Percentiles rank a stretch among this genome's conserved stretches.
Conservation (phyloP, 441 rosid genomes). For the Geranium incanum region DNA sequence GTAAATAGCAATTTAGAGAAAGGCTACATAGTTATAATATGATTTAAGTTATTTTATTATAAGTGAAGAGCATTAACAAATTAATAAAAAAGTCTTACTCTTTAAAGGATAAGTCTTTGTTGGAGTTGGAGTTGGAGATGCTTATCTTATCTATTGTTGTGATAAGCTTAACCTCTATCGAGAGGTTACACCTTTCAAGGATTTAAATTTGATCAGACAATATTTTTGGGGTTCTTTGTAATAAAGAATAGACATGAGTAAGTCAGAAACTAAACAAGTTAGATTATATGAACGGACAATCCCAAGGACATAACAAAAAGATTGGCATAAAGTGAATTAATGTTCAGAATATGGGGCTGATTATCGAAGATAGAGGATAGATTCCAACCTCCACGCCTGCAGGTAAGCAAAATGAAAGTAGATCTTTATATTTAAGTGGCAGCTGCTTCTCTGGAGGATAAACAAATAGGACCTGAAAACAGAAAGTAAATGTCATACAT, state of each 20-base stretch:
- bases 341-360: not conserved
- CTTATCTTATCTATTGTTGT: not conserved
- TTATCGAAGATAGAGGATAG: not conserved
- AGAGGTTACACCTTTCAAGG: not conserved
- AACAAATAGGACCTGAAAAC: slow-evolving; percentile 67
- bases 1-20: too few species aligned
- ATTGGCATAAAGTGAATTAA: not conserved
- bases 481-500: slow-evolving; percentile 19
- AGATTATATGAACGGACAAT: not conserved
- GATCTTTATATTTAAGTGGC: slow-evolving; percentile 79
- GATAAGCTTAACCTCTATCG: too few species aligned
- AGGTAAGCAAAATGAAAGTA: slow-evolving; percentile 91
- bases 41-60: too few species aligned
- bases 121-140: not conserved
- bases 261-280: slow-evolving; percentile 1
- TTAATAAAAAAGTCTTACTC: not conserved
- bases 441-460: slow-evolving; percentile 84
- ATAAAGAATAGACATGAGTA: not conserved
- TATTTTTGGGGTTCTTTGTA: too few species aligned
- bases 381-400: slow-evolving; percentile 78
- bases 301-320: not conserved
- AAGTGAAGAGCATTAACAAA: too few species aligned
- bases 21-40: too few species aligned
- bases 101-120: not conserved
- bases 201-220: not conserved